Conservation (phyloP, 73 alveolate species). For the Tetrahymena borealis region DNA sequence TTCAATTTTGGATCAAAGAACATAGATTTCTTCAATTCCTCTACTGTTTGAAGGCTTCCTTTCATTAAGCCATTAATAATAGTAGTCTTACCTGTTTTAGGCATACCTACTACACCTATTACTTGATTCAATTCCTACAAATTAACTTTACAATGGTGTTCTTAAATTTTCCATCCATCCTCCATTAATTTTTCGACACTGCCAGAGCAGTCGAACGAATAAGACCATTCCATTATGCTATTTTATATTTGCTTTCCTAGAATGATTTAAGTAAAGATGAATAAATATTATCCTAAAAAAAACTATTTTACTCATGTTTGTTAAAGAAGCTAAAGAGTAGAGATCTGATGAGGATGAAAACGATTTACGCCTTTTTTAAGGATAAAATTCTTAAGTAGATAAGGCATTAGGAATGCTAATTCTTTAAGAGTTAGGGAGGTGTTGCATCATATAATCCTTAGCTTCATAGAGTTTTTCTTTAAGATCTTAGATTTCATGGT, state of each 20-base stretch:
- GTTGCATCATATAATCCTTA: not conserved
- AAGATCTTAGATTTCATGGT: not conserved
- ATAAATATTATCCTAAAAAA: not conserved
- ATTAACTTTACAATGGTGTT: not conserved
- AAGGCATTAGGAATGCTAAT: not conserved
- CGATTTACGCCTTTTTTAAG: not conserved
- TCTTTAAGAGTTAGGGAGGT: not conserved
- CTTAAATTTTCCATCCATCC: not conserved
- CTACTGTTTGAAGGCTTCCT: not conserved
- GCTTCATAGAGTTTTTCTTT: not conserved
- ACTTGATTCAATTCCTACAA: not conserved
- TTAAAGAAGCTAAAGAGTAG: not conserved
- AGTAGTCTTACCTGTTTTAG: not conserved
- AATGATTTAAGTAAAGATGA: not conserved
- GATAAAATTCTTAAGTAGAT: not conserved
- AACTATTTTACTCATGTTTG: not conserved
- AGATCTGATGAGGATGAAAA: not conserved
- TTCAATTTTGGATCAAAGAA: not conserved
- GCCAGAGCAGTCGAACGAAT: not conserved
- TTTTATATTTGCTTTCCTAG: not conserved
- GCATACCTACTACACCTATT: not conserved
- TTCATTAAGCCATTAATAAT: not conserved
- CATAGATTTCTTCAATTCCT: not conserved
- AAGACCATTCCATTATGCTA: not conserved
- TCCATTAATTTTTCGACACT: not conserved